phyloP scores from a whole-genome alignment of 2,329 filamentous ascomycete genomes.

The Penicillium sp. region DNA sequence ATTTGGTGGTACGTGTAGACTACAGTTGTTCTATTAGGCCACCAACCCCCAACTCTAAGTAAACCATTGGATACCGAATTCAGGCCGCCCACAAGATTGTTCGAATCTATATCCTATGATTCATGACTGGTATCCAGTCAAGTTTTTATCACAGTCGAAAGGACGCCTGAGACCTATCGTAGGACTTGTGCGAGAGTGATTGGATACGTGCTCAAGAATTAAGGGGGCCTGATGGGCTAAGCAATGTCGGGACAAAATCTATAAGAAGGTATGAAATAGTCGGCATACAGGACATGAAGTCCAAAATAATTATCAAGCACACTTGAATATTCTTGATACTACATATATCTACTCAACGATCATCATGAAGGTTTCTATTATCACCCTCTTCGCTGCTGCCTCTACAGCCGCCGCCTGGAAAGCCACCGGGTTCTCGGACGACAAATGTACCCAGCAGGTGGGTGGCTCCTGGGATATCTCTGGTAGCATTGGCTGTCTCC shows the following conservation, averaged over 20 bases:
- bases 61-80: not conserved
- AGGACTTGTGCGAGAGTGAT: not conserved
- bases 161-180: not conserved
- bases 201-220: not conserved
- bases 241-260: not conserved
- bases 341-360: not conserved
- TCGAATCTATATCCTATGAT: not conserved
- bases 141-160: not conserved
- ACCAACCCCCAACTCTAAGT: not conserved
- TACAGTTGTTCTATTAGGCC: not conserved
- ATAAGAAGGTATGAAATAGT: not conserved
- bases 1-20: not conserved
- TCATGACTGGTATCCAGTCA: not conserved
- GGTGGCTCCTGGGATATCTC: not conserved
- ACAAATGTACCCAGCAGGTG: constrained; percentile 2
- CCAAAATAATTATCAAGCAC: not conserved
- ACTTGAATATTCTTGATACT: not conserved
- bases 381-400: constrained; percentile 1
- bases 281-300: not conserved
- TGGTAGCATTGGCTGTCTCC: constrained; percentile 7
- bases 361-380: constrained; percentile 1
- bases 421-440: constrained; percentile 6
- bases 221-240: not conserved
- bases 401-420: constrained; percentile 9
- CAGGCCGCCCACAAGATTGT: not conserved